Percentiles rank a stretch among this genome's conserved stretches.
These are phyloP conservation scores for Theileria luwenshuni DNA, from an alignment of 169 alveolate species.

Conservation along the genomic window DNA sequence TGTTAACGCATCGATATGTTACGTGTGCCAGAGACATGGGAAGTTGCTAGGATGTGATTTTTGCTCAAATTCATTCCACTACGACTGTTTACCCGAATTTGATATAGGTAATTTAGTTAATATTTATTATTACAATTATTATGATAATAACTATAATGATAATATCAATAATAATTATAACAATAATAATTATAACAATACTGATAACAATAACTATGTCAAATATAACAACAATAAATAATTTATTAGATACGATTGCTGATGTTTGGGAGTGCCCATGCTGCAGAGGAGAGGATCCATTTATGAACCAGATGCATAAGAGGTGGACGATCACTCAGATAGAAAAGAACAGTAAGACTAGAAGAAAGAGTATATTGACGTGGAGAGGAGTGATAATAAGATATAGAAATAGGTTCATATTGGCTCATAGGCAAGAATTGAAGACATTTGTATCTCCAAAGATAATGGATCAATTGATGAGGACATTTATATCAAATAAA, in stretches of 20 bases:
- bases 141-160: slow-evolving; percentile 78
- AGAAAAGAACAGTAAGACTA: slow-evolving; percentile 78
- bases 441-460: slow-evolving; percentile 81
- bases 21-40: slow-evolving; percentile 89
- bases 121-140: slow-evolving; percentile 75
- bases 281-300: slow-evolving; percentile 88
- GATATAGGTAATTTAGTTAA: slow-evolving; percentile 69
- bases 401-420: slow-evolving; percentile 78
- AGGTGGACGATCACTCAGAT: slow-evolving; percentile 85
- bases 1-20: slow-evolving; percentile 84
- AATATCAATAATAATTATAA: slow-evolving; percentile 67
- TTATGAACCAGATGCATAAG: slow-evolving; percentile 85
- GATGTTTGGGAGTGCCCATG: slow-evolving; percentile 91
- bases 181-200: slow-evolving; percentile 72
- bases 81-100: slow-evolving; percentile 81
- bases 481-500: slow-evolving; percentile 65
- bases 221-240: slow-evolving; percentile 70
- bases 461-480: slow-evolving; percentile 72
- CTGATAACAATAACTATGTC: slow-evolving; percentile 76
- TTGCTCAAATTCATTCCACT: slow-evolving; percentile 88
- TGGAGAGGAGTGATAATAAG: slow-evolving; percentile 79
- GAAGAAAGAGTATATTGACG: slow-evolving; percentile 76
- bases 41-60: slow-evolving; percentile 88
- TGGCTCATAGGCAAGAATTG: slow-evolving; percentile 81
- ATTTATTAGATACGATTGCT: slow-evolving; percentile 69